These are phyloP conservation scores for Neonectria punicea DNA, from an alignment of 2,329 filamentous ascomycete genomes.

Conservation along the genomic window DNA sequence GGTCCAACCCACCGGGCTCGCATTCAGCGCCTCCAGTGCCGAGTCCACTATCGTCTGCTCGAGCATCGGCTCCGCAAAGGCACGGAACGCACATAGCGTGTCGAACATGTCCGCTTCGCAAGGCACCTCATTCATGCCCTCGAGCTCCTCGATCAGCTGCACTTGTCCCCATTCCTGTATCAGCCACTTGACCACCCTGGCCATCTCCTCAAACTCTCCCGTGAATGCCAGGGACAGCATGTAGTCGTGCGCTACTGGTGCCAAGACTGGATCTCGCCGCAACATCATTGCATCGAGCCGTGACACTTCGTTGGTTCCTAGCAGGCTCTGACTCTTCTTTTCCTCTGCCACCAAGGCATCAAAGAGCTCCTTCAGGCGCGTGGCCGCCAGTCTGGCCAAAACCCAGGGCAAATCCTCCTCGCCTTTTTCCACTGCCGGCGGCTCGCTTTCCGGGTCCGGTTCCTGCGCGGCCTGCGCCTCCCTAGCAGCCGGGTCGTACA, in stretches of 20 bases:
- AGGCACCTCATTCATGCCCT: slow-evolving; percentile 48
- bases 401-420: slow-evolving; percentile 19
- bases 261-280: slow-evolving; percentile 47
- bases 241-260: slow-evolving; percentile 63
- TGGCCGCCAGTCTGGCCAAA: slow-evolving; percentile 35
- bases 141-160: slow-evolving; percentile 49
- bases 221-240: slow-evolving; percentile 71
- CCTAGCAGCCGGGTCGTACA: slow-evolving; percentile 31
- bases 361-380: slow-evolving; percentile 44
- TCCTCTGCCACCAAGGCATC: slow-evolving; percentile 41
- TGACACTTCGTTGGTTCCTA: slow-evolving; percentile 38
- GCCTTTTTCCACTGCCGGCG: neutral
- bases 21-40: slow-evolving; percentile 45
- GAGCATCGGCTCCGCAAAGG: slow-evolving; percentile 58
- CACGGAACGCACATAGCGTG: slow-evolving; percentile 59
- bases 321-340: slow-evolving; percentile 27
- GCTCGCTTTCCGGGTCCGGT: slow-evolving; percentile 8
- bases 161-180: slow-evolving; percentile 55
- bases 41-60: slow-evolving; percentile 43
- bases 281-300: slow-evolving; percentile 48
- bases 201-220: slow-evolving; percentile 69
- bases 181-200: slow-evolving; percentile 69
- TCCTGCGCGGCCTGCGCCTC: slow-evolving; percentile 21
- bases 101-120: slow-evolving; percentile 48
- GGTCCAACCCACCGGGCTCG: slow-evolving; percentile 41